Percentiles rank a stretch among this genome's conserved stretches.
These are phyloP conservation scores for Actinomortierella ambigua DNA, from an alignment of 371 early-diverging fungal genomes.

Conservation along the genomic window DNA sequence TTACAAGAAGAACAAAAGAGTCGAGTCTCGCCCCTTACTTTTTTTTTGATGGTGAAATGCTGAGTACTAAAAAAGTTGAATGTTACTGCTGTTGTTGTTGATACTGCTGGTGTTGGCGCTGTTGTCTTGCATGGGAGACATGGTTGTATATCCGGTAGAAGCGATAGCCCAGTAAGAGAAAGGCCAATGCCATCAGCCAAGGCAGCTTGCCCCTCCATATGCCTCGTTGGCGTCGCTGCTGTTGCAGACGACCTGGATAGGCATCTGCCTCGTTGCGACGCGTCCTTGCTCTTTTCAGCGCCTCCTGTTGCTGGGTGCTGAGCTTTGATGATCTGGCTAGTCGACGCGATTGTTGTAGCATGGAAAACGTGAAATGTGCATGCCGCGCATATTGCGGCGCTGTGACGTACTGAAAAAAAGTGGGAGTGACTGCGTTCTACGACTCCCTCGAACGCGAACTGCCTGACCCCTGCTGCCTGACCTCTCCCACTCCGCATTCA, in stretches of 20 bases:
- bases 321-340: slow-evolving; percentile 18
- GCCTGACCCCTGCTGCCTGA: background rate
- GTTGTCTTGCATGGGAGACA: too few species aligned
- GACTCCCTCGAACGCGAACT: background rate
- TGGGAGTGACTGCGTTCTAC: too few species aligned
- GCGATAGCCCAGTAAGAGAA: slow-evolving; percentile 32
- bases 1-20: too few species aligned
- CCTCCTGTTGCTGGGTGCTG: slow-evolving; percentile 17
- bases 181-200: slow-evolving; percentile 17
- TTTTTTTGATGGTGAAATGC: too few species aligned
- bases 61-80: too few species aligned
- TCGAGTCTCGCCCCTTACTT: too few species aligned
- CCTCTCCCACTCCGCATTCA: background rate
- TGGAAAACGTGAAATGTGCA: background rate
- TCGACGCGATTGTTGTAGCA: slow-evolving; percentile 38
- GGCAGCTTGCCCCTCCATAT: slow-evolving; percentile 40
- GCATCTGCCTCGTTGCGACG: slow-evolving; percentile 9
- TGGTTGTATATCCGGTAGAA: slow-evolving; percentile 27
- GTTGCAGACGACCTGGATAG: slow-evolving; percentile 12
- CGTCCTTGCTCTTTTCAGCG: slow-evolving; percentile 6
- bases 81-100: too few species aligned
- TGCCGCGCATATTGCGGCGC: too few species aligned
- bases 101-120: too few species aligned
- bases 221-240: slow-evolving; percentile 5
- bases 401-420: too few species aligned